These are phyloP conservation scores for Hypoxylon perforatum DNA, from an alignment of 495 filamentous ascomycete species.

Conservation along the genomic window DNA sequence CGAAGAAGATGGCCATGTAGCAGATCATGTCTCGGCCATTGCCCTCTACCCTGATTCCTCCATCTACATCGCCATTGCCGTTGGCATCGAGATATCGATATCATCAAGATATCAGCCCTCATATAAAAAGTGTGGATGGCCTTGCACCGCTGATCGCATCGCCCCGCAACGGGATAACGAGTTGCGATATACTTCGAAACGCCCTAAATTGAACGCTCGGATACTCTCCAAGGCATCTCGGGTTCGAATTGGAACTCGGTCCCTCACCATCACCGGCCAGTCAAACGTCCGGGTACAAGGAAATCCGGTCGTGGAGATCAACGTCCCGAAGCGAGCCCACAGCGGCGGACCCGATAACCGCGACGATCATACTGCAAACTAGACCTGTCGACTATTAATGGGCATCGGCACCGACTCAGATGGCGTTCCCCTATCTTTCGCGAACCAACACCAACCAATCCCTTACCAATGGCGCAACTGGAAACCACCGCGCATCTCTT, in stretches of 20 bases:
- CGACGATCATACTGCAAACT: conserved; percentile 37
- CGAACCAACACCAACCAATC: conserved; percentile 47
- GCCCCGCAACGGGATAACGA: conserved; percentile 24
- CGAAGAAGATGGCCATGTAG: conserved; percentile 41
- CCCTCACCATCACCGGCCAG: not conserved
- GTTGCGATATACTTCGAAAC: conserved; percentile 11
- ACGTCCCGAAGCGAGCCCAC: conserved; percentile 26
- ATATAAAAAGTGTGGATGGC: conserved; percentile 32
- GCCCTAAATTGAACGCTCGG: not conserved
- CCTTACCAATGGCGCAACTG: conserved; percentile 38
- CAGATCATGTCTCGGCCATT: conserved; percentile 41
- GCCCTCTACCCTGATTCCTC: conserved; percentile 15
- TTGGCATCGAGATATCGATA: conserved; percentile 1
- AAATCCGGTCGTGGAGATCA: conserved; percentile 27
- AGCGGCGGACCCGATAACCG: conserved; percentile 33
- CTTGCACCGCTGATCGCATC: conserved; percentile 31
- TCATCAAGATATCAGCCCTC: conserved; percentile 14
- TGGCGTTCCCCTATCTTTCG: conserved; percentile 39
- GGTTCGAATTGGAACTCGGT: conserved; percentile 1
- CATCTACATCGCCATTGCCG: conserved; percentile 18
- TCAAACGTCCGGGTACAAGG: not conserved
- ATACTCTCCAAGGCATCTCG: not conserved
- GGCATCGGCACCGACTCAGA: conserved; percentile 39
- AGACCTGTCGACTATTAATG: conserved; percentile 26
- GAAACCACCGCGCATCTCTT: conserved; percentile 55